A percentile compares a stretch with the other conserved stretches of the same genome.
These are phyloP conservation scores for Tricharina praecox DNA, from an alignment of 495 filamentous ascomycete species.

Conservation along the genomic window DNA sequence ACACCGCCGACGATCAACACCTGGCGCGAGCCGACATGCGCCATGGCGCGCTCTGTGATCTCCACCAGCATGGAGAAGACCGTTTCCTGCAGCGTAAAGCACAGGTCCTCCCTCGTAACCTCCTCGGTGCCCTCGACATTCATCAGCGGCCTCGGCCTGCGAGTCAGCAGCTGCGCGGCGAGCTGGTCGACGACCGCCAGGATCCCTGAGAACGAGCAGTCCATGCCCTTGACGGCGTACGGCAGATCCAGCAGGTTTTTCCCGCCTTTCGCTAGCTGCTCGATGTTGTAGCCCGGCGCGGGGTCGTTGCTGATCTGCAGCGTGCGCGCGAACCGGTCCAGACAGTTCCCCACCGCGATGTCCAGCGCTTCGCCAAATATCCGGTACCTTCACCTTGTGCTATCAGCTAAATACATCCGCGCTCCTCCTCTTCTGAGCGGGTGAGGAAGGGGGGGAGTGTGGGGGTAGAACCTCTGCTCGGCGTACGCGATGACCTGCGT, in stretches of 20 bases:
- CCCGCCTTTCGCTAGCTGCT: conserved; percentile 77
- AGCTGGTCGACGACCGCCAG: conserved; percentile 63
- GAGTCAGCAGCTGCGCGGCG: conserved; percentile 44
- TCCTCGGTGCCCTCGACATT: conserved; percentile 29
- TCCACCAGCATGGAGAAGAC: conserved; percentile 94
- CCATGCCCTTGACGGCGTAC: conserved; percentile 97
- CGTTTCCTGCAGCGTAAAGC: conserved; percentile 89
- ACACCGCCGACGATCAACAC: conserved; percentile 96
- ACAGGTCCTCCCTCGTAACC: conserved; percentile 70
- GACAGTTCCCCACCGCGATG: conserved; percentile 93
- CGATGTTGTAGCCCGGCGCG: conserved; percentile 93
- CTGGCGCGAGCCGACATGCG: conserved; percentile 78
- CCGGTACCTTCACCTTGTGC: conserved; percentile 39
- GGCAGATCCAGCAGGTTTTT: conserved; percentile 67
- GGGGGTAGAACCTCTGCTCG: conserved; percentile 40
- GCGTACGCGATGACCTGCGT: conserved; percentile 97
- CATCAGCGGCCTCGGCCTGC: conserved; percentile 28
- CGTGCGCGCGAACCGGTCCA: conserved; percentile 86
- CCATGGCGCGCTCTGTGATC: conserved; percentile 97
- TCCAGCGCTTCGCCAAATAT: conserved; percentile 97
- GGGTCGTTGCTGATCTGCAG: conserved; percentile 87
- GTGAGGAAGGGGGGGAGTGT: not conserved
- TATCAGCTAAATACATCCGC: conserved; percentile 1
- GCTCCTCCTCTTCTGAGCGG: not conserved
- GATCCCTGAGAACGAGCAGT: conserved; percentile 86